Evolutionary conservation across 2,329 filamentous ascomycete species (phyloP).

Genomic region (Neofusicoccum parvum): DNA sequence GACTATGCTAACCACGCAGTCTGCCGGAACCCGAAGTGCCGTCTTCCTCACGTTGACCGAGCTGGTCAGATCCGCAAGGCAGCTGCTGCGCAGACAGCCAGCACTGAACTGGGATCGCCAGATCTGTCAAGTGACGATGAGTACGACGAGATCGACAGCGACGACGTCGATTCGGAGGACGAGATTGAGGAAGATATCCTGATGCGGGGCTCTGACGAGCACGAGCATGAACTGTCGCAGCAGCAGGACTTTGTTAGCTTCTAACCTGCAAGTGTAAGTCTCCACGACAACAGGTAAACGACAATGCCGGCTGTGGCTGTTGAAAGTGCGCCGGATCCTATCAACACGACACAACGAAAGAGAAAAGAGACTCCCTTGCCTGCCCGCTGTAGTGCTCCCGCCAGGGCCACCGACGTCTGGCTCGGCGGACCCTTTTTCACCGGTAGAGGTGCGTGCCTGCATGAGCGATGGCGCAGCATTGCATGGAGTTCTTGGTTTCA

Average conservation of each 20-base stretch:
- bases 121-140: constrained; percentile 81
- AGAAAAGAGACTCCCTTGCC: background rate
- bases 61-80: constrained; percentile 75
- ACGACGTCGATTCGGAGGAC: constrained; percentile 76
- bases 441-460: background rate
- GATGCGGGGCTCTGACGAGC: constrained; percentile 34
- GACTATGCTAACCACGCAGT: constrained; percentile 89
- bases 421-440: background rate
- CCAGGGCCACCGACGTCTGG: background rate
- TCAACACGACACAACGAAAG: background rate
- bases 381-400: background rate
- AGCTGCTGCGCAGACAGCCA: constrained; percentile 45
- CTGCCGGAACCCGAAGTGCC: constrained; percentile 81
- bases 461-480: background rate
- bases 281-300: background rate
- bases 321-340: background rate
- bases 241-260: constrained; percentile 59
- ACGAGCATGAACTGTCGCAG: constrained; percentile 50
- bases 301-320: background rate
- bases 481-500: constrained; percentile 4
- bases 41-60: constrained; percentile 83
- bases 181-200: constrained; percentile 44
- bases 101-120: constrained; percentile 35
- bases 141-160: constrained; percentile 65
- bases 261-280: constrained; percentile 28